Evolutionary conservation across 2,329 filamentous ascomycete genomes (phyloP).

Genomic region (Cercospora sp.): DNA sequence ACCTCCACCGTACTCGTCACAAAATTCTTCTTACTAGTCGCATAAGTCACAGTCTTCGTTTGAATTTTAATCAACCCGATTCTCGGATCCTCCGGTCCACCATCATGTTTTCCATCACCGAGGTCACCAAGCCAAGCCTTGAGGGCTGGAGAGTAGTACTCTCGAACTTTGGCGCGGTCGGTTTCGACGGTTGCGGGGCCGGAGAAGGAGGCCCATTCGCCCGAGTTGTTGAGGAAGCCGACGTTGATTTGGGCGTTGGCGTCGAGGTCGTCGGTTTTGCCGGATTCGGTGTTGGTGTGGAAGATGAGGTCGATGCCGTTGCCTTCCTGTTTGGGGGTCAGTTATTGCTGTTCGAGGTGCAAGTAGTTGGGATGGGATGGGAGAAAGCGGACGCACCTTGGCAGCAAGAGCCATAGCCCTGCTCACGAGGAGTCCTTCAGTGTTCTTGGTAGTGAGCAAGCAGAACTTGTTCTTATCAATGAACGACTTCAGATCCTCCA

Average conservation of each 20-base stretch:
- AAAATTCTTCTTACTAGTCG: constrained; percentile 61
- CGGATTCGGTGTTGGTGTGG: constrained; percentile 86
- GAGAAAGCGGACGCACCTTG: constrained; percentile 53
- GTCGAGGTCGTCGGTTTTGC: constrained; percentile 80
- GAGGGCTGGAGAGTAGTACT: constrained; percentile 71
- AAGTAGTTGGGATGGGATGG: too few species aligned
- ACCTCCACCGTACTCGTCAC: constrained; percentile 68
- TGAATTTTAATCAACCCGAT: constrained; percentile 79
- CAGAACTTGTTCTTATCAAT: constrained; percentile 75
- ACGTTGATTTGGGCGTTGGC: constrained; percentile 75
- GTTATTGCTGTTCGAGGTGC: not conserved
- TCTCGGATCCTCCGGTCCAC: constrained; percentile 75
- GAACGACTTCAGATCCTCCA: constrained; percentile 71
- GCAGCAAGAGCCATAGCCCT: constrained; percentile 83
- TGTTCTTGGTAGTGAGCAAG: constrained; percentile 80
- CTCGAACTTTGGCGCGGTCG: constrained; percentile 66
- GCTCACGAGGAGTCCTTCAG: constrained; percentile 68
- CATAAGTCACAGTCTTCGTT: constrained; percentile 71
- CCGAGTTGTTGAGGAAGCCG: constrained; percentile 67
- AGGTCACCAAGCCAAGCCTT: constrained; percentile 88
- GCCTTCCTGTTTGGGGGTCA: constrained; percentile 58
- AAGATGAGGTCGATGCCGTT: constrained; percentile 82
- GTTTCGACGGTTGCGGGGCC: constrained; percentile 69
- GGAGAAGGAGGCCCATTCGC: constrained; percentile 86
- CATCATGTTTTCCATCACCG: constrained; percentile 79